phyloP scores from a whole-genome alignment of 768 basidiomycete genomes.

The Leccinum truebloodii region DNA sequence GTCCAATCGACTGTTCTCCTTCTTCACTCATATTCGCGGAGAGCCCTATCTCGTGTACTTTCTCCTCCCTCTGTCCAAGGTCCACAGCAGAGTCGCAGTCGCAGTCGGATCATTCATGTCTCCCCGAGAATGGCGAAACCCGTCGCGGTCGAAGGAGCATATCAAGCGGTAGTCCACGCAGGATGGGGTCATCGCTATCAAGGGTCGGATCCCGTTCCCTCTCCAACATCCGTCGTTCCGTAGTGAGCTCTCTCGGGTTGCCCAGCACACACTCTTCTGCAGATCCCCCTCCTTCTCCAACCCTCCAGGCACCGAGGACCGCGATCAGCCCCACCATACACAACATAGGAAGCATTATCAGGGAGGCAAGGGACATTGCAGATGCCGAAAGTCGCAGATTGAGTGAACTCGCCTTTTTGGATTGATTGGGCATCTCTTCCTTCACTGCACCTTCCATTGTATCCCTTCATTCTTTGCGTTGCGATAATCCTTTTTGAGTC shows the following conservation, averaged over 20 bases:
- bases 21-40: conserved; percentile 16
- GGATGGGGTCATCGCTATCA: too few species aligned
- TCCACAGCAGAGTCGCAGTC: conserved; percentile 17
- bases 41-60: conserved; percentile 27
- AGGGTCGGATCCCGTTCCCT: too few species aligned
- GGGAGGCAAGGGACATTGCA: conserved; percentile 53
- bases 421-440: conserved; percentile 23
- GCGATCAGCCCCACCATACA: too few species aligned
- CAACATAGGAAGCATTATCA: conserved; percentile 54
- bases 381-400: conserved; percentile 70
- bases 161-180: too few species aligned
- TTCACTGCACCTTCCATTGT: neutral
- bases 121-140: conserved; percentile 18
- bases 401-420: conserved; percentile 71
- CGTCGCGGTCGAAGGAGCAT: conserved; percentile 21
- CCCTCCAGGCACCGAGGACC: too few species aligned
- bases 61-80: conserved; percentile 24
- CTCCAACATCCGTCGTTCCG: too few species aligned
- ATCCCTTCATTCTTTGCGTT: neutral
- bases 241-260: too few species aligned
- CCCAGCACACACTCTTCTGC: too few species aligned
- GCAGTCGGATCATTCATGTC: conserved; percentile 9
- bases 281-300: too few species aligned
- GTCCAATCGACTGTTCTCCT: too few species aligned
- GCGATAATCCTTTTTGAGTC: neutral